Base-by-base conservation (phyloP, 2,329 filamentous ascomycete genomes). In the Clarireedia hainanense region DNA sequence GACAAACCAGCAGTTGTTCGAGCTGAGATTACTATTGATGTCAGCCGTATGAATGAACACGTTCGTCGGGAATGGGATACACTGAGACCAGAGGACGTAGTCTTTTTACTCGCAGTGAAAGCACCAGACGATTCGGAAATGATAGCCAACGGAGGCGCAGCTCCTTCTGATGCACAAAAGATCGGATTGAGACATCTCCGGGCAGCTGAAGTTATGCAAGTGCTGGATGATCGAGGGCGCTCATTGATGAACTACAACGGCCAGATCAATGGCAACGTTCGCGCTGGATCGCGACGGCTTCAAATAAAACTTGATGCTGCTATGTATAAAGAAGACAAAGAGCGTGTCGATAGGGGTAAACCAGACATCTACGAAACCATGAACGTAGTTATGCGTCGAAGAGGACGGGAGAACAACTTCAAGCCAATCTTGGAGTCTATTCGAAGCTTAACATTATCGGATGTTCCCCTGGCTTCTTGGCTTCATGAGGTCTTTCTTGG, bases 401-500 rank as follows among this genome's bases (percentile, higher is more conserved):
- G 83, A 68, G 86, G 89, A 27, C 80, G 91, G 58, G 94, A 99
- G 71, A 99, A 99, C 73, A 99, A 99, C 71, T 99, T 99, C 77
- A 95, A 89, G 67, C 85, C 91, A 9, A 85, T 99, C 9, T 77
- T 99, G 37, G 89, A 96, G 65, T 96, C 91, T 1, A 95, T 99
- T 67, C 89, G 87, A 67, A 88, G 83, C 61, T 79, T 99, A 30
- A 87, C 90, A 2, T 76, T 95, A 36, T 91, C 91, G 0, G 89
- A 95, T 64, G 85, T 92, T 20, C 88, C 89, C 6, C 78, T 97
- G 53, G 91, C 94, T 14, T 81, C 85, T 2, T 99, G 94, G 94
- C 77, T 99, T 45, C 90, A 96, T 66, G 94, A 97, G 63, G 92
- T 97, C 9, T 99, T 97, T 70, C 76, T 99, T n/a, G 94, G 94